Evolutionary conservation across 495 filamentous ascomycete genomes (phyloP), one percentile per base, ranked within the genome.

Genomic region (Talaromyces wortmannii): DNA sequence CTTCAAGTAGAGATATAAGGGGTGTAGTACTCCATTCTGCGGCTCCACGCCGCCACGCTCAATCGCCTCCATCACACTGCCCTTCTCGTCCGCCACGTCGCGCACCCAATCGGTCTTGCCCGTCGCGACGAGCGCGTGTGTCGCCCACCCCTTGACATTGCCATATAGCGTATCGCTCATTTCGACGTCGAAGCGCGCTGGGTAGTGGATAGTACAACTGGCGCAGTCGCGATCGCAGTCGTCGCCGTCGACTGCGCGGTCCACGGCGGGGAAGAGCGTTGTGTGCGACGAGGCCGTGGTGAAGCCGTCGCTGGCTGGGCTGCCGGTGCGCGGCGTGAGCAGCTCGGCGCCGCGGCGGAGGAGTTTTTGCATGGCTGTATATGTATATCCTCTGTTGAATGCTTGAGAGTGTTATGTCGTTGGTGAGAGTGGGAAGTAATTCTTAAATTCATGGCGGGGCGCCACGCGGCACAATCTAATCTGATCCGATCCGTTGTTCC

Each of bases 1-100:
- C n/a, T n/a, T n/a, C n/a, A n/a, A n/a, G n/a, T n/a, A n/a, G n/a
- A n/a, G n/a, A n/a, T n/a, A n/a, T n/a, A n/a, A n/a, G n/a, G n/a
- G n/a, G n/a, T n/a, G n/a, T n/a, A n/a, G n/a, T n/a, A 94, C 89
- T 60, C 91, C 92, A 65, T 92, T 95, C 52, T 65, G 78, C 0
- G 88, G 85, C 61, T 82, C 80, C 30, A 84, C 71, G 8, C 72
- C 70, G 6, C 78, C 72, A 56, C 80, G 81, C 55, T 79, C 83
- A 63, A 97, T 82, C 7, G 92, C 95, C 73, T 95, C 85, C 94
- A 98, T 97, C 30, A 98, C 82, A 64, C 91, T 96, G 1, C 91
- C 95, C 68, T 84, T 82, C 73, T 97, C 94, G 61, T 97, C 89
- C 45, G 83, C 85, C 12, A 97, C 88, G 71, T 96, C 87, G 48